Percentiles rank a stretch among this genome's conserved stretches.
Conservation (phyloP, 441 rosid genomes). For the Viola pubescens region DNA sequence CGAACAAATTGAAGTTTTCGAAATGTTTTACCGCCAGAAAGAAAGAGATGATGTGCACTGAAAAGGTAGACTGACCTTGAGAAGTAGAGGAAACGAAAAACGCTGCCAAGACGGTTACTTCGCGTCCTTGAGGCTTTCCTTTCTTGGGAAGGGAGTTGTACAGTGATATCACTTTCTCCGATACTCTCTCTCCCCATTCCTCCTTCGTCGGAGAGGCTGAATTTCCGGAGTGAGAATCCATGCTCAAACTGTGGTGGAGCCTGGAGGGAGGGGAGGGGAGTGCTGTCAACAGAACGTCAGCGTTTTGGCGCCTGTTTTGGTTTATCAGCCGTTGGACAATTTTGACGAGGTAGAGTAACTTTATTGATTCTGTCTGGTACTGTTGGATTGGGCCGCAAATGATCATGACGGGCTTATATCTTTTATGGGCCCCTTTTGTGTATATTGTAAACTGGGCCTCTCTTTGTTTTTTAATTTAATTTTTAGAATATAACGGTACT, state of each 20-base stretch:
- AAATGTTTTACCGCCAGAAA: neutral
- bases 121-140: constrained; percentile 92
- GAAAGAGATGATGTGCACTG: neutral
- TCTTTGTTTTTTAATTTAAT: too few species aligned
- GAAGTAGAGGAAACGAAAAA: constrained; percentile 77
- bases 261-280: neutral
- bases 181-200: constrained; percentile 46
- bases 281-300: neutral
- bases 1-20: too few species aligned
- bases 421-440: too few species aligned
- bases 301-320: neutral
- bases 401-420: too few species aligned
- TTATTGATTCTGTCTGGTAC: too few species aligned
- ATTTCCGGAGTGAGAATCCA: neutral
- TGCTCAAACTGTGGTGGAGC: neutral
- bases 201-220: neutral
- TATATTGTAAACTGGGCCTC: too few species aligned
- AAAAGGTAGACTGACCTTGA: constrained; percentile 35
- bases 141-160: constrained; percentile 69
- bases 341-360: too few species aligned
- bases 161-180: constrained; percentile 44
- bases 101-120: constrained; percentile 73
- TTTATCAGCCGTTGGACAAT: too few species aligned
- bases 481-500: too few species aligned
- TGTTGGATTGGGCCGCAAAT: too few species aligned